These are phyloP conservation scores for Abortiporus biennis DNA, from an alignment of 1,284 basidiomycete genomes.

Conservation along the genomic window DNA sequence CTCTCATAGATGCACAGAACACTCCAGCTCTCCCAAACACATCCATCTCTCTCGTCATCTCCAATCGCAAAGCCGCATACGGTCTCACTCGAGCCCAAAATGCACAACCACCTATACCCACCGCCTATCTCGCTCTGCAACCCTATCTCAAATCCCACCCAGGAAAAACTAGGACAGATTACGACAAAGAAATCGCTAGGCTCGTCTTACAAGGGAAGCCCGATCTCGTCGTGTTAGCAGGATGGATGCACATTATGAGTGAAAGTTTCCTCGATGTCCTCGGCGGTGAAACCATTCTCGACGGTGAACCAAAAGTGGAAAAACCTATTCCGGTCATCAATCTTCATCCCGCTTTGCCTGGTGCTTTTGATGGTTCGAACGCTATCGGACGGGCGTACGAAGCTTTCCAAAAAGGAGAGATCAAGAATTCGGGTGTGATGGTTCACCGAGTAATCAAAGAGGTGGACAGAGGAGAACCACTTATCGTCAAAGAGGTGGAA, in stretches of 20 bases:
- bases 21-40: constrained; percentile 63
- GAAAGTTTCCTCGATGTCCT: constrained; percentile 50
- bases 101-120: constrained; percentile 74
- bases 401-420: constrained; percentile 80
- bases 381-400: constrained; percentile 89
- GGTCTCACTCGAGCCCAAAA: constrained; percentile 78
- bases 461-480: constrained; percentile 88
- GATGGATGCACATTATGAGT: constrained; percentile 94
- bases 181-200: constrained; percentile 80
- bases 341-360: constrained; percentile 93
- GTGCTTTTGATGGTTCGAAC: constrained; percentile 89
- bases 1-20: constrained; percentile 83
- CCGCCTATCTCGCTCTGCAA: constrained; percentile 80
- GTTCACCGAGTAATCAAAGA: constrained; percentile 92
- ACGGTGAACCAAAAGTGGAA: constrained; percentile 23
- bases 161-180: constrained; percentile 75
- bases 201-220: constrained; percentile 63
- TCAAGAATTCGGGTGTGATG: constrained; percentile 83
- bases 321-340: constrained; percentile 86
- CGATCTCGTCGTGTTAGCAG: constrained; percentile 89
- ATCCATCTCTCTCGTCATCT: constrained; percentile 79
- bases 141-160: constrained; percentile 77
- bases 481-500: constrained; percentile 77
- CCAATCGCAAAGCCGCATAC: constrained; percentile 89
- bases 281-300: constrained; percentile 29